Percentiles rank a stretch among this genome's conserved stretches.
Evolutionary conservation across 2,329 filamentous ascomycete species (phyloP).

Genomic region (Metarhizium robertsii): DNA sequence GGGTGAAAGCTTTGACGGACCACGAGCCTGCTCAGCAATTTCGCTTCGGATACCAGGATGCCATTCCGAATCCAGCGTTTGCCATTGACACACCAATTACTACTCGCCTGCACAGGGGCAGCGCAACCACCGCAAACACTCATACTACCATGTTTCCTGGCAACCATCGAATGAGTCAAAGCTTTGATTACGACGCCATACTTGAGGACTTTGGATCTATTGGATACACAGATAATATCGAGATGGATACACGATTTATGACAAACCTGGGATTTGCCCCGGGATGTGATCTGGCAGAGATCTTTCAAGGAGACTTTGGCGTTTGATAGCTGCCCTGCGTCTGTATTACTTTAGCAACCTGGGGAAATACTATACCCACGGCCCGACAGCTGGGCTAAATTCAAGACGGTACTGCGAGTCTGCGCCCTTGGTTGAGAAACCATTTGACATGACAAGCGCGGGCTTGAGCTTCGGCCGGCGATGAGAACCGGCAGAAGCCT

Average conservation of each 20-base stretch:
- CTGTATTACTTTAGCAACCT: background rate
- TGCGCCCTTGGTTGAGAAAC: no score
- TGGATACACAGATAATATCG: constrained; percentile 37
- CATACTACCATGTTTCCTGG: background rate
- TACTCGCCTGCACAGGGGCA: background rate
- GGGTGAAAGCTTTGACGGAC: background rate
- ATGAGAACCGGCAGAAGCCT: no score
- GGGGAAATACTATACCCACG: background rate
- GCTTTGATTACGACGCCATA: constrained; percentile 41
- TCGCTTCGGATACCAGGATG: background rate
- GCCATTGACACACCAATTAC: background rate
- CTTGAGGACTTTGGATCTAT: constrained; percentile 42
- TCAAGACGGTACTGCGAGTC: background rate
- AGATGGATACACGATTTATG: constrained; percentile 55
- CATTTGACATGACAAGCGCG: background rate
- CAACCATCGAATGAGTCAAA: constrained; percentile 9
- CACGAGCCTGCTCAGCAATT: background rate
- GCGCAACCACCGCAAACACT: background rate
- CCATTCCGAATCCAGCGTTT: background rate
- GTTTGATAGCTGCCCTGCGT: constrained; percentile 10
- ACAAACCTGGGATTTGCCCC: constrained; percentile 57
- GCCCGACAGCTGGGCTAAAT: background rate
- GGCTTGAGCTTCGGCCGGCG: no score
- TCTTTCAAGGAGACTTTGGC: constrained; percentile 33
- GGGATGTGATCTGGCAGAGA: constrained; percentile 48